These are phyloP conservation scores for Pythium rishiriense DNA, from an alignment of 352 stramenopile species.

Conservation along the genomic window DNA sequence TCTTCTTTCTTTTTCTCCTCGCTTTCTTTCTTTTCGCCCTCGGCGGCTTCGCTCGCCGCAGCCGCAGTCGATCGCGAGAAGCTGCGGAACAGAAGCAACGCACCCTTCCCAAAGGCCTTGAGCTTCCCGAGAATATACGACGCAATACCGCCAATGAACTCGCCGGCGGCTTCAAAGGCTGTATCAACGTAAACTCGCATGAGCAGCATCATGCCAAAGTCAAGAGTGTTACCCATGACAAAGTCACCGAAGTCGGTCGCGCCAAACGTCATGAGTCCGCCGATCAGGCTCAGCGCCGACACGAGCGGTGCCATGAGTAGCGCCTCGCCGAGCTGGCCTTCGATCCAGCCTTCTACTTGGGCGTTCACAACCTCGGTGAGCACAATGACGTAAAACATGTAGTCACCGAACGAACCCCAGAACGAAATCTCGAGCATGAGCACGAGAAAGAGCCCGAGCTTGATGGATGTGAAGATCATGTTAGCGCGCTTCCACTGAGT, in stretches of 20 bases:
- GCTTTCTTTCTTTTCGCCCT: conserved; percentile 30
- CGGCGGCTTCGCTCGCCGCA: conserved; percentile 1
- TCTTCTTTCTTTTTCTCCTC: conserved; percentile 42
- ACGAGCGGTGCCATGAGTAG: conserved; percentile 91
- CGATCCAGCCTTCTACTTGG: conserved; percentile 87
- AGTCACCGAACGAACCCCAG: conserved; percentile 92
- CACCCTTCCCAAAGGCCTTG: conserved; percentile 34
- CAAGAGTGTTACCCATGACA: conserved; percentile 93
- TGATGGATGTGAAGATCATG: conserved; percentile 93
- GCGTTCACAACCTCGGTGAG: conserved; percentile 90
- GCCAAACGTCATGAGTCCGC: conserved; percentile 94
- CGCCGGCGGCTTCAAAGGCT: conserved; percentile 72
- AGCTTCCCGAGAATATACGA: conserved; percentile 39
- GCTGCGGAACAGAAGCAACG: conserved; percentile 50
- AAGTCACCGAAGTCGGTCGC: conserved; percentile 97
- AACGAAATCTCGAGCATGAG: conserved; percentile 96
- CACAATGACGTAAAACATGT: conserved; percentile 97
- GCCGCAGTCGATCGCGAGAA: conserved; percentile 49
- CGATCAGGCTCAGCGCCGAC: conserved; percentile 88
- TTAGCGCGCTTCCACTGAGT: conserved; percentile 95
- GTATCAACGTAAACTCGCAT: conserved; percentile 91
- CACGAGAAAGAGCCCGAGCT: conserved; percentile 92
- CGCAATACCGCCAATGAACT: conserved; percentile 51
- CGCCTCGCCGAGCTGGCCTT: conserved; percentile 89
- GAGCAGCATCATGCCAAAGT: conserved; percentile 95